Evolutionary conservation across 2,329 filamentous ascomycete species (phyloP), one percentile per base, ranked within the genome.

Genomic region (Drechmeria coniospora): DNA sequence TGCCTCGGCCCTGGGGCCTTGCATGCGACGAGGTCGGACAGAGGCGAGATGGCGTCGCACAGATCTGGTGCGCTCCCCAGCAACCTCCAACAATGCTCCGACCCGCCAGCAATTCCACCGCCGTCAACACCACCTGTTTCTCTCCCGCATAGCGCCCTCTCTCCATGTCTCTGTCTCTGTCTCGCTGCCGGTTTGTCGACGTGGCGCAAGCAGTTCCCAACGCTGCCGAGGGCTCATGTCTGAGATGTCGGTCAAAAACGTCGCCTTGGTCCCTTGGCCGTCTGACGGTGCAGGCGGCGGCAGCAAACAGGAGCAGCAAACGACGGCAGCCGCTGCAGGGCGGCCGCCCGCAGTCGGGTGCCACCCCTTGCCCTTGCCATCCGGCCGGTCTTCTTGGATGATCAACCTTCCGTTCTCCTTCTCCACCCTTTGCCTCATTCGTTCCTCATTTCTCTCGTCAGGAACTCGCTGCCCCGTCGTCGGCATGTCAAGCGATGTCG

Each of bases 31-130:
- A 35, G 40, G 46, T 47, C 39, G 33, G 39, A 44, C 42, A 44
- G 42, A 49, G 44, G 43, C 48, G 44, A 54, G 50, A 53, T 54
- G 49, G 49, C 38, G 52, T 54, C 36, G 41, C 47, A 55, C 52
- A 54, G 50, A 56, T 54, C 50, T 53, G 46, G 42, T 31, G 29
- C 36, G 36, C 38, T 37, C 34, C 33, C 29, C 39, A 42, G 44
- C 44, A 45, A 40, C 41, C 42, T 42, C 42, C 40, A 45, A 43
- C 46, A 47, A 49, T 50, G 41, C 43, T 46, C 45, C 45, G 46
- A 43, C 36, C 34, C 38, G 37, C n/a, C 25, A 32, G 25, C 13
- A 26, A 26, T 25, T 35, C 25, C 27, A 25, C 21, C 28, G 17
- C 27, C 20, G 20, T 11, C 10, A n/a, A n/a, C 5, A 6, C 9